Evolutionary conservation across 495 filamentous ascomycete genomes (phyloP), one percentile per base, ranked within the genome.

Genomic region (Lophiostoma macrostomum): DNA sequence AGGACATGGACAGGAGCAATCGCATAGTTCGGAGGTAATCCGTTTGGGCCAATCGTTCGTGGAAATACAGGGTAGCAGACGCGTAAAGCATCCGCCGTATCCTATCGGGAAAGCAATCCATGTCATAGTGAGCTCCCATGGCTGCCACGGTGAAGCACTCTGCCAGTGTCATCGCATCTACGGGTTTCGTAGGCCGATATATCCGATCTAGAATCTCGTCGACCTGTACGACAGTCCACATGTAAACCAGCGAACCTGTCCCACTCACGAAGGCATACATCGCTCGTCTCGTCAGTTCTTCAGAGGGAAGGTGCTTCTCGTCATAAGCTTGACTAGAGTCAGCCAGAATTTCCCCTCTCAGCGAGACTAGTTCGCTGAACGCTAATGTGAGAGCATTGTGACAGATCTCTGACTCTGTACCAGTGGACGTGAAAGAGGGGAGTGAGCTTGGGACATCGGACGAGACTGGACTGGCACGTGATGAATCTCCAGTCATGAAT

Each of bases 1-100:
- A 64, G 0, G 55, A 53, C 49, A 60, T 32, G 14, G 60, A 56
- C 10, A 64, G 31, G 0, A 64, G 47, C 2, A 59, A 39, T 3
- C 60, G 50, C 51, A 60, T 59, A 5, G 60, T 60, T 10, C 55
- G 55, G 18, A 60, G 41, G 23, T 59, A 60, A 37, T 64, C 56
- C 4, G 47, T 4, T 16, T 46, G 53, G 1, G 60, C 55, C 22
- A 35, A 51, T 13, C 46, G 43, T 32, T 64, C 55, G 28, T 60
- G 23, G 28, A 64, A 56, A 29, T 51, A 46, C 8, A 56, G 8
- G 5, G 60, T 60, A 14, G 39, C 56, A 3, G 55, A 59, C 5
- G 47, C 55, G 40, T 60, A 56, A 1, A 64, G 41, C 13, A 30
- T 40, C 24, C 44, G 22, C 16, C 60, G 41, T 6, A 56, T 43